These are phyloP conservation scores for Hyphopichia burtonii DNA, from an alignment of 1,139 yeast genomes.

Conservation along the genomic window DNA sequence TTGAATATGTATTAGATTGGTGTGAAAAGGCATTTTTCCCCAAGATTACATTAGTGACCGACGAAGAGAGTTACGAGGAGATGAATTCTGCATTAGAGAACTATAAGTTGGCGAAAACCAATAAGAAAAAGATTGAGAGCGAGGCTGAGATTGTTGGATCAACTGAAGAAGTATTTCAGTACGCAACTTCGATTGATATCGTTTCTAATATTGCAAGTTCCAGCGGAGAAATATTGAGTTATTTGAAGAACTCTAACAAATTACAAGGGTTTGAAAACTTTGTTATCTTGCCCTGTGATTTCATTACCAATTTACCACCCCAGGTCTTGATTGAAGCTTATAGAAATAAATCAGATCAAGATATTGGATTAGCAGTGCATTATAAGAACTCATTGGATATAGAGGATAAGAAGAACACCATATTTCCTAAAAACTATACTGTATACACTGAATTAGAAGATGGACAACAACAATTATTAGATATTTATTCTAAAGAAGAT, in stretches of 20 bases:
- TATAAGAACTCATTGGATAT: slow-evolving; percentile 73
- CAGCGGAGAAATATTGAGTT: slow-evolving; percentile 64
- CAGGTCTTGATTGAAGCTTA: slow-evolving; percentile 83
- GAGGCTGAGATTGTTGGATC: slow-evolving; percentile 7
- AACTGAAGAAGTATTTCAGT: slow-evolving; percentile 8
- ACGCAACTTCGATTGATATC: slow-evolving; percentile 37
- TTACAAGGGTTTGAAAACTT: slow-evolving; percentile 47
- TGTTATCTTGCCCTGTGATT: slow-evolving; percentile 88
- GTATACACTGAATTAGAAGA: slow-evolving; percentile 55
- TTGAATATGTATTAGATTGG: slow-evolving; percentile 88
- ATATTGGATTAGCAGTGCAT: slow-evolving; percentile 69
- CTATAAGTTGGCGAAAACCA: slow-evolving; percentile 30
- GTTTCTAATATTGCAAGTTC: slow-evolving; percentile 45
- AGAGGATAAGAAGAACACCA: slow-evolving; percentile 65
- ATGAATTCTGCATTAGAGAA: slow-evolving; percentile 46
- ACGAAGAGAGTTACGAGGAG: slow-evolving; percentile 24
- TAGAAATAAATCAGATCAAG: slow-evolving; percentile 63
- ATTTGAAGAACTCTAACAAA: slow-evolving; percentile 37
- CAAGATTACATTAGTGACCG: slow-evolving; percentile 42
- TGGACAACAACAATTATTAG: slow-evolving; percentile 59
- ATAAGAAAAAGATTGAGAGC: slow-evolving; percentile 8
- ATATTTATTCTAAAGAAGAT: slow-evolving; percentile 63
- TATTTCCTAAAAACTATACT: slow-evolving; percentile 50
- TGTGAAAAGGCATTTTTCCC: slow-evolving; percentile 83
- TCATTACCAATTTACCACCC: slow-evolving; percentile 88